Evolutionary conservation across 2,329 filamentous ascomycete species (phyloP).

Genomic region (Ustulina deusta): DNA sequence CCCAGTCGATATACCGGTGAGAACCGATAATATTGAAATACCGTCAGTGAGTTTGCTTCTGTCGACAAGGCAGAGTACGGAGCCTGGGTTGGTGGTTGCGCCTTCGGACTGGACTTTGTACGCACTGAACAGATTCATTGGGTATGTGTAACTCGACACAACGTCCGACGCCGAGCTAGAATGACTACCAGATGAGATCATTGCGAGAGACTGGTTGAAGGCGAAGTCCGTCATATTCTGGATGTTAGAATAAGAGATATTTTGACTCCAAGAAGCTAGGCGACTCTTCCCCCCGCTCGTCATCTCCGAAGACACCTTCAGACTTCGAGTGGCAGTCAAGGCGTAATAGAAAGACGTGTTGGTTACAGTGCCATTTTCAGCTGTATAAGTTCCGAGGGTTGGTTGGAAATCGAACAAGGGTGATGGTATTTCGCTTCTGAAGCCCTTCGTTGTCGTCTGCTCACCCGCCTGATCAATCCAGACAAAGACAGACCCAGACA

Average conservation of each 20-base stretch:
- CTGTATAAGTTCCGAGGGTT: conserved; percentile 39
- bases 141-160: conserved; percentile 47
- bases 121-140: conserved; percentile 51
- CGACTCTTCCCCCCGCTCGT: conserved; percentile 37
- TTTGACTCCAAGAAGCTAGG: conserved; percentile 46
- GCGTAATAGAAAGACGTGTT: conserved; percentile 50
- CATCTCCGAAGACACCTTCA: conserved; percentile 49
- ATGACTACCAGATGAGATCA: conserved; percentile 47
- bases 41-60: conserved; percentile 47
- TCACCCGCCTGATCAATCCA: conserved; percentile 64
- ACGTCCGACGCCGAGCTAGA: conserved; percentile 41
- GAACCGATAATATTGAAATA: conserved; percentile 42
- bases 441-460: conserved; percentile 40
- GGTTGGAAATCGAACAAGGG: conserved; percentile 46
- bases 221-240: conserved; percentile 51
- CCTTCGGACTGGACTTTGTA: conserved; percentile 47
- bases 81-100: conserved; percentile 48
- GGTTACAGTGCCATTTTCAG: conserved; percentile 41
- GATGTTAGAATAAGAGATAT: conserved; percentile 49
- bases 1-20: conserved; percentile 43
- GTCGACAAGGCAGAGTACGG: conserved; percentile 49
- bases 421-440: conserved; percentile 38
- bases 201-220: conserved; percentile 49
- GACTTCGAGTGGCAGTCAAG: conserved; percentile 45
- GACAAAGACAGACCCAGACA: conserved; percentile 74